Base-by-base conservation (phyloP, 208 protist genomes). In the Crithidia brevicula region DNA sequence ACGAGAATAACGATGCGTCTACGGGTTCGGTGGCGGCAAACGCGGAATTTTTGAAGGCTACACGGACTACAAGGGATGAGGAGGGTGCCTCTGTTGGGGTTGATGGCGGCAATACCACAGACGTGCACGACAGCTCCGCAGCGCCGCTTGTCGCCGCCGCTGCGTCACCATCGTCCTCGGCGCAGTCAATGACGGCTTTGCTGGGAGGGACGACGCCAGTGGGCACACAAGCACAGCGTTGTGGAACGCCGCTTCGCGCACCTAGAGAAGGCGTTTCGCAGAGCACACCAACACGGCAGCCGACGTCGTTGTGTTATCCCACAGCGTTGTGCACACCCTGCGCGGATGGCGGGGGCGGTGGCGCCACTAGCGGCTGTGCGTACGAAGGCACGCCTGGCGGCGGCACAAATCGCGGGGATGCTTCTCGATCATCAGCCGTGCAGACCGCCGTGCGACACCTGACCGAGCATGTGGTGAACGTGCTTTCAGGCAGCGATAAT, bases 401-500 rank as follows among this genome's bases (percentile, higher is more conserved):
- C 51, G 47, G 20, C 16, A 56, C 40, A 0, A 18, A 8, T 2
- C 33, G 11, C 18, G 53, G 53, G 43, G 50, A 53, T 15, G 31
- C 25, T 5, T 25, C 49, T 2, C 34, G 33, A 5, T 50, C 49
- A 10, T 67, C 43, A 20, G 49, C 53, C 28, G 63, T 79, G 71
- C 63, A 68, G 62, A 13, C 56, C 20, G 69, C 70, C 2, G 67
- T 75, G 23, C 57, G 57, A 9, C 64, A 33, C 5, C 74, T 91
- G 34, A 74, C 76, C 6, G 66, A 85, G 49, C 65, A 87, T 45
- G 85, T 78, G 4, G 52, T 91, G 42, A 53, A 83, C 53, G 47
- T 53, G 4, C 57, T 76, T 18, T 60, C 52, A 6, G 74, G 81
- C 59, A 72, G 36, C 15, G 85, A 91, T 54, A 91, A 91, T 72